A percentile compares a stretch with the other conserved stretches of the same genome.
These are phyloP conservation scores for Fusarium sp. DNA, from an alignment of 2,329 filamentous ascomycete genomes.

Conservation along the genomic window DNA sequence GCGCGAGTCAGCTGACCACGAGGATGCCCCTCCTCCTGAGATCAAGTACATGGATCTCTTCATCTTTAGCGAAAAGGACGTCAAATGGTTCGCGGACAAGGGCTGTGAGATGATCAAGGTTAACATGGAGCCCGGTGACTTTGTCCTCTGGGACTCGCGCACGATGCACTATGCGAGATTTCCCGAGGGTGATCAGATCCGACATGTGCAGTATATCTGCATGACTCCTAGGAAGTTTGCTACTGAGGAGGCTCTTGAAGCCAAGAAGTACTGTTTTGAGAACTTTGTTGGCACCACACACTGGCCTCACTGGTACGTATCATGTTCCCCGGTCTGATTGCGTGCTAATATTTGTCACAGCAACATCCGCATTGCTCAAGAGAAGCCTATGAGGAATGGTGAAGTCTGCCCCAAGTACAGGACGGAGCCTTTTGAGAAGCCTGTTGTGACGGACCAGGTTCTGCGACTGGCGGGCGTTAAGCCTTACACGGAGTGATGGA, in stretches of 20 bases:
- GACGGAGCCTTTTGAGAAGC: slow-evolving; percentile 39
- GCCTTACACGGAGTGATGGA: slow-evolving; percentile 19
- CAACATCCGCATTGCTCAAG: slow-evolving; percentile 30
- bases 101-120: slow-evolving; percentile 52
- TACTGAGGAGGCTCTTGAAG: slow-evolving; percentile 48
- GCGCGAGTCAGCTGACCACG: slow-evolving; percentile 47
- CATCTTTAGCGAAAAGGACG: slow-evolving; percentile 48
- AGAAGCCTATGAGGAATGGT: slow-evolving; percentile 39
- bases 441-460: slow-evolving; percentile 28
- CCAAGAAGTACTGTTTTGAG: slow-evolving; percentile 56
- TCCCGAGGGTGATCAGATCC: slow-evolving; percentile 53
- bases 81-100: slow-evolving; percentile 51
- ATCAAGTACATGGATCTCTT: slow-evolving; percentile 49
- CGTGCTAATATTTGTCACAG: neutral
- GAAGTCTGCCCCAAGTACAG: slow-evolving; percentile 37
- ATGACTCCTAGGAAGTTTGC: slow-evolving; percentile 21
- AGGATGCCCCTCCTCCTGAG: slow-evolving; percentile 50
- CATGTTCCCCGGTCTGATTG: no score
- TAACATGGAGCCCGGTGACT: slow-evolving; percentile 56
- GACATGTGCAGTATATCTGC: slow-evolving; percentile 48
- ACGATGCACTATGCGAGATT: slow-evolving; percentile 57
- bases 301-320: slow-evolving; percentile 49
- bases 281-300: slow-evolving; percentile 53
- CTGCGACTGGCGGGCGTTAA: slow-evolving; percentile 35
- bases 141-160: slow-evolving; percentile 56